Percentiles rank a stretch among this genome's conserved stretches.
phyloP scores from a whole-genome alignment of 2,329 filamentous ascomycete species.

The Lachnellula occidentalis region DNA sequence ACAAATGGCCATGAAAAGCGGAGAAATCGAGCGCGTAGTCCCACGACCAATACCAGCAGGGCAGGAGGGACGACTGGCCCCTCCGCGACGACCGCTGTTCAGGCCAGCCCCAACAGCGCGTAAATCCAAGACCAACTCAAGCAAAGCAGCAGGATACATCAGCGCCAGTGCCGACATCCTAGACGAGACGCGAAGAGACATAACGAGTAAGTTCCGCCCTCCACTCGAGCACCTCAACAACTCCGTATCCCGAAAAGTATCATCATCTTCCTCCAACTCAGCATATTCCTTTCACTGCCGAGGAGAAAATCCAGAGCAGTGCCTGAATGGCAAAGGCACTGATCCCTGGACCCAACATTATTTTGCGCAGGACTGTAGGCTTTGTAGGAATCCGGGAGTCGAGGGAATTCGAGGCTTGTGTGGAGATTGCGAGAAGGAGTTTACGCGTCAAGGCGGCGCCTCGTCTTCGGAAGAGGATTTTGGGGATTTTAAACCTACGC shows the following conservation, averaged over 20 bases:
- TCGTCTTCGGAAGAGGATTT: conserved; percentile 1
- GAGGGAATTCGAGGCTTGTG: conserved; percentile 5
- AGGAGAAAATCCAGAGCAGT: not conserved
- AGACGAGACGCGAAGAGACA: conserved; percentile 11
- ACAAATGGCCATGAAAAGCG: not conserved
- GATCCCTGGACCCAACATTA: conserved; percentile 1
- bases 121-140: conserved; percentile 4
- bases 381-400: conserved; percentile 1
- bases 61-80: not conserved
- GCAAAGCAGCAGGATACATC: conserved; percentile 9
- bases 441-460: not conserved
- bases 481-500: conserved; percentile 11
- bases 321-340: conserved; percentile 2
- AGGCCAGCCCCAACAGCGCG: too few relatives aligned
- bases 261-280: not conserved
- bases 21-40: not conserved
- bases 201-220: conserved; percentile 9
- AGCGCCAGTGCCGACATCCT: conserved; percentile 8
- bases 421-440: conserved; percentile 8
- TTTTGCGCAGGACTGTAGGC: conserved; percentile 2
- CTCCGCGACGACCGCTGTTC: not conserved
- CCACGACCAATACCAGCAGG: not conserved
- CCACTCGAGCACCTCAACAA: conserved; percentile 8
- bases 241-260: not conserved
- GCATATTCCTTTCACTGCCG: conserved; percentile 14